Evolutionary conservation across 2,329 filamentous ascomycete genomes (phyloP).

Genomic region (Orbilia ellipsospora): DNA sequence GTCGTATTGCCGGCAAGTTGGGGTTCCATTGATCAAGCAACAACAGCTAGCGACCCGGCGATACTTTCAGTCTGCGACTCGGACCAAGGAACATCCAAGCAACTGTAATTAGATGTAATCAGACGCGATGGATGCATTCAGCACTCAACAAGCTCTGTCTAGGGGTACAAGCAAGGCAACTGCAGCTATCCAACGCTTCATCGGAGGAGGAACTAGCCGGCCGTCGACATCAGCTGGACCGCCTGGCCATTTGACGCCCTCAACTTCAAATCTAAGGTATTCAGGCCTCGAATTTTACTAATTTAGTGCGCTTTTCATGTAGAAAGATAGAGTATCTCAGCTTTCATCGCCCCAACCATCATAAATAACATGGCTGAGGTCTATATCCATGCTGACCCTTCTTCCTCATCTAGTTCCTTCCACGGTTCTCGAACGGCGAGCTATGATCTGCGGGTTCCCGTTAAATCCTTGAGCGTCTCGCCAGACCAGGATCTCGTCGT

Average conservation of each 20-base stretch:
- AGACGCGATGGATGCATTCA: constrained; percentile 44
- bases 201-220: constrained; percentile 45
- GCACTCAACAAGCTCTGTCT: constrained; percentile 31
- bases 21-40: constrained; percentile 33
- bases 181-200: constrained; percentile 50
- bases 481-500: constrained; percentile 58
- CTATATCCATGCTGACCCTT: constrained; percentile 22
- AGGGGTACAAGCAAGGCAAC: constrained; percentile 42
- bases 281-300: neutral
- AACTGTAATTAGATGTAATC: constrained; percentile 15
- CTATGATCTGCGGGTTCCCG: constrained; percentile 56
- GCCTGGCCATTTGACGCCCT: constrained; percentile 35
- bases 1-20: constrained; percentile 18
- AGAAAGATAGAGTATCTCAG: neutral
- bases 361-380: constrained; percentile 7
- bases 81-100: neutral
- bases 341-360: constrained; percentile 4
- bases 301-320: neutral
- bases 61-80: neutral
- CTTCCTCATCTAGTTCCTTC: constrained; percentile 28
- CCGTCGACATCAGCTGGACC: constrained; percentile 49
- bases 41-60: neutral
- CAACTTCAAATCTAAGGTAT: constrained; percentile 50
- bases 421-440: constrained; percentile 55
- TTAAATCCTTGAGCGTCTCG: constrained; percentile 58